Conservation (phyloP, 345 rosid genomes). For the Camelina sativa region DNA sequence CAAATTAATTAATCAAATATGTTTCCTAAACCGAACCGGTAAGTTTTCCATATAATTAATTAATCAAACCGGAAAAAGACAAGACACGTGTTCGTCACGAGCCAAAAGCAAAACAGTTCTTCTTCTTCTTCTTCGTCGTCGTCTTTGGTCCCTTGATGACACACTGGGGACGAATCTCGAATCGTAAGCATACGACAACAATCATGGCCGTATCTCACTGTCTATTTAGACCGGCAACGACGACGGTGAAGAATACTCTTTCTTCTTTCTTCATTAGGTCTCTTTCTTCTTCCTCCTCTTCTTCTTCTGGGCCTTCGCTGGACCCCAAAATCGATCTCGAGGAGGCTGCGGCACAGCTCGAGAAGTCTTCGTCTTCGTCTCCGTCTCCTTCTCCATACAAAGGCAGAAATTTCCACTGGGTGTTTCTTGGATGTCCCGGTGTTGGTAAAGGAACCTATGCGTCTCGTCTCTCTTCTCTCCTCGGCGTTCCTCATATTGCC, state of each 20-base stretch:
- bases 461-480: constrained; percentile 80
- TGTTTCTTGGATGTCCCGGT: constrained; percentile 96
- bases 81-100: constrained; percentile 29
- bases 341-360: constrained; percentile 37
- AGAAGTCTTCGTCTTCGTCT: constrained; percentile 41
- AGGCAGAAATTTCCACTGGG: constrained; percentile 81
- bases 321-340: constrained; percentile 54
- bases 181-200: too few species aligned
- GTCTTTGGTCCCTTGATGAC: too few species aligned
- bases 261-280: constrained; percentile 38
- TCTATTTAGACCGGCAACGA: constrained; percentile 36
- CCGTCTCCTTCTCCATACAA: constrained; percentile 36
- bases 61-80: not conserved
- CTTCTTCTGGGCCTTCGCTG: constrained; percentile 41
- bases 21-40: too few species aligned
- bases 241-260: constrained; percentile 31
- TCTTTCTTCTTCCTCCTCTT: constrained; percentile 40
- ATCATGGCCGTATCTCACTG: constrained; percentile 50
- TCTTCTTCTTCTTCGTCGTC: not conserved
- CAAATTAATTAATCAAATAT: too few species aligned
- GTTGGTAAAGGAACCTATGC: constrained; percentile 99
- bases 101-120: constrained; percentile 2
- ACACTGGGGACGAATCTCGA: not conserved
- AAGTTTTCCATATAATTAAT: too few species aligned
- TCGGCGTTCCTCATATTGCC: constrained; percentile 92